Evolutionary conservation across 345 rosid genomes (phyloP).

Genomic region (Isatis tinctoria): DNA sequence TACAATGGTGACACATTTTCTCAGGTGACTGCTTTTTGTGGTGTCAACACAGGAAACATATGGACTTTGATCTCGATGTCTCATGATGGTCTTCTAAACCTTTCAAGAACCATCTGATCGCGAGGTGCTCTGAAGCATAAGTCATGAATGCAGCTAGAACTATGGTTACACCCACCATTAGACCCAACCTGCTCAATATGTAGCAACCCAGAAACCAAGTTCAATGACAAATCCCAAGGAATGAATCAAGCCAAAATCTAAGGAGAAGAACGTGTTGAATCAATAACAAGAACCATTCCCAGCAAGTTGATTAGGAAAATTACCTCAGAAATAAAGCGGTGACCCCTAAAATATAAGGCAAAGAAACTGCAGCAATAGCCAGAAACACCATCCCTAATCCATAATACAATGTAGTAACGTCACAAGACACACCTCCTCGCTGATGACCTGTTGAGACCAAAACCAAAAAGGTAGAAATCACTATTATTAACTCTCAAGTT

Average conservation of each 20-base stretch:
- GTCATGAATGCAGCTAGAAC: slow-evolving; percentile 81
- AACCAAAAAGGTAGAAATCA: neutral
- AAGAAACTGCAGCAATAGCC: slow-evolving; percentile 62
- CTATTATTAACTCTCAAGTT: neutral
- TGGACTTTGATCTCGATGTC: slow-evolving; percentile 38
- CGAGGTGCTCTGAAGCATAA: slow-evolving; percentile 82
- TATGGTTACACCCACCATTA: slow-evolving; percentile 78
- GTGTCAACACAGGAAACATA: slow-evolving; percentile 48
- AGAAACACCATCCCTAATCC: slow-evolving; percentile 71
- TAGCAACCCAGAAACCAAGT: neutral
- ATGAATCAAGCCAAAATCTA: slow-evolving; percentile 2
- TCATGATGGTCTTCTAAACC: slow-evolving; percentile 72
- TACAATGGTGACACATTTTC: neutral
- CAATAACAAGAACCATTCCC: slow-evolving; percentile 13
- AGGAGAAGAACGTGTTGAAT: neutral
- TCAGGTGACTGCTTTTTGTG: neutral
- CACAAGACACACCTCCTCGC: slow-evolving; percentile 49
- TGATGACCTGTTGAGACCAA: slow-evolving; percentile 59
- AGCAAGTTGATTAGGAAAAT: slow-evolving; percentile 23
- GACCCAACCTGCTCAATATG: slow-evolving; percentile 55
- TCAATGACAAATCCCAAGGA: neutral
- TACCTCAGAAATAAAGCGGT: slow-evolving; percentile 84
- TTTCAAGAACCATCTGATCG: slow-evolving; percentile 58
- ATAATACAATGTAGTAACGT: slow-evolving; percentile 51
- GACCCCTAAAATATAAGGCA: slow-evolving; percentile 71